These are phyloP conservation scores for Pelargonium cotyledonis DNA, from an alignment of 441 rosid genomes.

Conservation along the genomic window DNA sequence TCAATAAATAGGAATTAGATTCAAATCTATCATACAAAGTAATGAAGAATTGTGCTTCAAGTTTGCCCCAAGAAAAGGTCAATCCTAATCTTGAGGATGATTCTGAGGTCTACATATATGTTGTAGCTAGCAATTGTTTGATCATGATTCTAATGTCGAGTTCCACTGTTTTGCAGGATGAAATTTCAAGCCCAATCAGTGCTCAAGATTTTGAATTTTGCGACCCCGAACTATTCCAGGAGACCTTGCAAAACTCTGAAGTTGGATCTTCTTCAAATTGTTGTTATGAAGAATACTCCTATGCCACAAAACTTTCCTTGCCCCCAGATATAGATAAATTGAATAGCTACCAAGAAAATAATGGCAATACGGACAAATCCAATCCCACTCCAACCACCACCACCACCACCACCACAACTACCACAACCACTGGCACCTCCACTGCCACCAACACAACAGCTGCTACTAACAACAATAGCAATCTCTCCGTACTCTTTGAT, in stretches of 20 bases:
- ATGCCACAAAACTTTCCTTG: conserved; percentile 19
- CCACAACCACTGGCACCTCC: conserved; percentile 18
- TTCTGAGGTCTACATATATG: too few relatives aligned
- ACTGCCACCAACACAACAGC: conserved; percentile 18
- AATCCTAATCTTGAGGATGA: too few relatives aligned
- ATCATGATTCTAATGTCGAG: conserved; percentile 2
- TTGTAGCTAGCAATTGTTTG: not conserved
- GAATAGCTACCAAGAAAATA: conserved; percentile 30
- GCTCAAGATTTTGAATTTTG: conserved; percentile 64
- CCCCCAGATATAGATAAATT: conserved; percentile 24
- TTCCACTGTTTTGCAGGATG: conserved; percentile 49
- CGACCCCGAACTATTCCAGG: conserved; percentile 56
- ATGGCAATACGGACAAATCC: conserved; percentile 18
- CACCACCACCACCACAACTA: conserved; percentile 19
- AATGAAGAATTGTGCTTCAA: conserved; percentile 21
- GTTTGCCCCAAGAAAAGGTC: conserved; percentile 22
- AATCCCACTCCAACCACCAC: conserved; percentile 26
- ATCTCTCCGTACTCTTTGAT: conserved; percentile 47
- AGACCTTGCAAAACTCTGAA: conserved; percentile 65
- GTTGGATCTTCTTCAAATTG: conserved; percentile 60
- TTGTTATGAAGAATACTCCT: conserved; percentile 41
- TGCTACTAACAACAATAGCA: conserved; percentile 23
- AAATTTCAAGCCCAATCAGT: conserved; percentile 62
- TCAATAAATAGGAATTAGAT: conserved; percentile 24
- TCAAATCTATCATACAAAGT: conserved; percentile 17